Evolutionary conservation across 1,284 basidiomycete species (phyloP).

Genomic region (Ganoderma lucidum): DNA sequence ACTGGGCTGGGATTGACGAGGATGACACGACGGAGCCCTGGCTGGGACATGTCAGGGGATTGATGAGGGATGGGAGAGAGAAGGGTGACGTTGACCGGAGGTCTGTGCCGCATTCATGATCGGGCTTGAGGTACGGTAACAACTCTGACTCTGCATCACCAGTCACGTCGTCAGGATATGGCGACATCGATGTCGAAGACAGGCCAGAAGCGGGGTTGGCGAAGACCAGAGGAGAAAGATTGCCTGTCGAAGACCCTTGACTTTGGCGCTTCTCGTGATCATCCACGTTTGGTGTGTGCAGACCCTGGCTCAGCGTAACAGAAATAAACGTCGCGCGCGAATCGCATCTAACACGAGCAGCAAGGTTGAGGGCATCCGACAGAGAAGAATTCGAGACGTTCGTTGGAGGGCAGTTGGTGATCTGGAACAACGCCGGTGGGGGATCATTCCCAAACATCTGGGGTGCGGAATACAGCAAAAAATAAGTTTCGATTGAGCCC

Average conservation of each 20-base stretch:
- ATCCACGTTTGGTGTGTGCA: conserved; percentile 21
- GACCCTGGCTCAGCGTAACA: conserved; percentile 34
- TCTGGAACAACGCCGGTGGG: conserved; percentile 45
- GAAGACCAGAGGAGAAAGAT: conserved; percentile 34
- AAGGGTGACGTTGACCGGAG: conserved; percentile 13
- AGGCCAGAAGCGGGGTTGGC: conserved; percentile 18
- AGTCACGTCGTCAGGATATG: conserved; percentile 6
- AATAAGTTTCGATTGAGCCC: conserved; percentile 5
- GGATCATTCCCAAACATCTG: conserved; percentile 59
- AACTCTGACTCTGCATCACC: conserved; percentile 6
- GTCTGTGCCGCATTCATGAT: conserved; percentile 15
- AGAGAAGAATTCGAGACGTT: conserved; percentile 27
- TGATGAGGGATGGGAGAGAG: conserved; percentile 16
- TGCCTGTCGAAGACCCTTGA: conserved; percentile 23
- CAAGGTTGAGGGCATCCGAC: conserved; percentile 23
- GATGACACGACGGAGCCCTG: conserved; percentile 22
- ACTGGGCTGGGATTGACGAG: conserved; percentile 22
- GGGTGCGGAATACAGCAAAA: conserved; percentile 1
- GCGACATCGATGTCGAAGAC: conserved; percentile 14
- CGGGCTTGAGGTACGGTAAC: conserved; percentile 16
- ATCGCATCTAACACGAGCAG: conserved; percentile 31
- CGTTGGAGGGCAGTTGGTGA: conserved; percentile 35
- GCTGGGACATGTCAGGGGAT: conserved; percentile 23
- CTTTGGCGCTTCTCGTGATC: conserved; percentile 31
- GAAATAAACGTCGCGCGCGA: conserved; percentile 43